These are phyloP conservation scores for Tilletia horrida DNA, from an alignment of 1,284 basidiomycete genomes.

Conservation along the genomic window DNA sequence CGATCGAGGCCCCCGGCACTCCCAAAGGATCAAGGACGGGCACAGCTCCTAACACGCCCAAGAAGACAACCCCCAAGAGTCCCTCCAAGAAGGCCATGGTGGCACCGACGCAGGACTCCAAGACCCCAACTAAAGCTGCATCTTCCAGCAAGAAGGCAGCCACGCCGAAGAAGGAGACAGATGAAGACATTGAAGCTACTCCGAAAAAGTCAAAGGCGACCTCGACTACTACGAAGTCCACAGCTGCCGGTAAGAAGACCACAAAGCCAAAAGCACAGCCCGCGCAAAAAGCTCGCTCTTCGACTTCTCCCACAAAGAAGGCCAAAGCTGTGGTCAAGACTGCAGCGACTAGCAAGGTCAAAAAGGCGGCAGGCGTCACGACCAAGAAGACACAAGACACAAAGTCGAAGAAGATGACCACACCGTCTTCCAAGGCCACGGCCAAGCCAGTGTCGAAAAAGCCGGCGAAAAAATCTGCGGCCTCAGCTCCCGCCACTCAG, in stretches of 20 bases:
- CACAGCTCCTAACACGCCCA: neutral
- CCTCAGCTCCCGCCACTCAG: neutral
- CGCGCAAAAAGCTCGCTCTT: neutral
- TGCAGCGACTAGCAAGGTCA: neutral
- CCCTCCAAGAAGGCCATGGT: neutral
- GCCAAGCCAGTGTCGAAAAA: neutral
- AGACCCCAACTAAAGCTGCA: neutral
- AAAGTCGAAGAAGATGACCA: neutral
- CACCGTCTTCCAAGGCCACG: neutral
- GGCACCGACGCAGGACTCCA: neutral
- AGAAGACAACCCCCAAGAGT: neutral
- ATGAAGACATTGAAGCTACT: neutral
- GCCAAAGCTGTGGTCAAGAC: slow-evolving; percentile 4
- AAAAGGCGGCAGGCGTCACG: neutral
- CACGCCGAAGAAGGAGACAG: neutral
- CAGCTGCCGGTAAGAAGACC: neutral
- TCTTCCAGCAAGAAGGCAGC: slow-evolving; percentile 1
- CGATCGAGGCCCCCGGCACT: neutral
- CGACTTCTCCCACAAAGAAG: neutral
- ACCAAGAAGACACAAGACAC: neutral
- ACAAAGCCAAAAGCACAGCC: neutral
- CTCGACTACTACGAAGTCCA: neutral
- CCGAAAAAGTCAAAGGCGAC: neutral
- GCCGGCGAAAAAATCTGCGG: too few relatives aligned
- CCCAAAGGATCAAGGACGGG: neutral